Base-by-base conservation (phyloP, 139 green algal genomes). In the Chlamydomonas sphaeroides region DNA sequence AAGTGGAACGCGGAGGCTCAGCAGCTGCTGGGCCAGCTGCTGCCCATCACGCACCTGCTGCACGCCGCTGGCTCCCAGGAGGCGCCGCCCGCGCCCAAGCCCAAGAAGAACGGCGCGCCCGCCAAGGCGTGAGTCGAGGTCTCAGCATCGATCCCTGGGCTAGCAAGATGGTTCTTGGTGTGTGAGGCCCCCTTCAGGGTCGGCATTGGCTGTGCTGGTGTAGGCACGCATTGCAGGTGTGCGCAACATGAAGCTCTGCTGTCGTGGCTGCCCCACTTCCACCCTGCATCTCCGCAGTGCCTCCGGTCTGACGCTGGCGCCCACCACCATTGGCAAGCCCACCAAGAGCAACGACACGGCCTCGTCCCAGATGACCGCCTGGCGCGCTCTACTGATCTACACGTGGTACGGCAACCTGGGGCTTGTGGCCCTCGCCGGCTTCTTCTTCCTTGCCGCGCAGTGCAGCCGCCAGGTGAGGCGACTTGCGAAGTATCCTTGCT, bases 371-470 rank as follows among this genome's bases (percentile, higher is more conserved):
- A 57, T 73, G 20, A 74, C 66, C n/a, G 80, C 86, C 51, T 78
- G 30, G 33, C 32, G 67, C 26, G 80, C 81, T 20, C 35, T 57
- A 18, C 32, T 65, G 26, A 69, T 30, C 72, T 87, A 88, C 65
- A 84, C 79, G 62, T 84, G 70, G 71, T 77, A 82, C 45, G 82
- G 79, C 25, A 21, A 79, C 67, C 74, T 39, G n/a, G 30, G 1
- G n/a, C 30, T 66, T 6, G n/a, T 21, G 1, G 25, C 8, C 56
- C 10, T 78, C 76, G 87, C 67, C 61, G 67, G 90, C 69, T 77
- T 91, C 51, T 91, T 87, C 85, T 91, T 91, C 88, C 80, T 93
- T 21, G 59, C 78, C 53, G 73, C 83, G 45, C 90, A 93, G 88
- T 72, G 66, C 67, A 86, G 75, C 33, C 88, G 90, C 78, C 90